Percentiles rank a stretch among this genome's conserved stretches.
Evolutionary conservation across 176 grass and related monocot genomes (phyloP).

Genomic region (Poa annua): DNA sequence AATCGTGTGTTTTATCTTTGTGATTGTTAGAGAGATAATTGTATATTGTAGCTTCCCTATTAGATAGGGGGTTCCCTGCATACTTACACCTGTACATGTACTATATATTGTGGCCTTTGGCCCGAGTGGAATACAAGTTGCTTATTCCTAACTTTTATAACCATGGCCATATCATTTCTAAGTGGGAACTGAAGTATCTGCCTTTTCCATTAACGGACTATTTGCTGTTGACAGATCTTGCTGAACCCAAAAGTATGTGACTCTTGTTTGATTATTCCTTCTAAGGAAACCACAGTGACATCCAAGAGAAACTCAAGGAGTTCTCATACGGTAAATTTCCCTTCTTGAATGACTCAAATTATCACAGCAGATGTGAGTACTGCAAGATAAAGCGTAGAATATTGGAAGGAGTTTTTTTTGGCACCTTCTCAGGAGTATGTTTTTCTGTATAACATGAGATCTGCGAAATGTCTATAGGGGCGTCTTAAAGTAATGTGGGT

Average conservation of each 20-base stretch:
- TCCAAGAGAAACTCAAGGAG: not conserved
- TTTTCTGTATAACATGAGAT: not conserved
- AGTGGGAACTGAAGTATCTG: conserved; percentile 10
- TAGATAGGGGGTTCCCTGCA: too few species aligned
- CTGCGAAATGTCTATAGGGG: not conserved
- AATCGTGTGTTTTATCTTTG: not conserved
- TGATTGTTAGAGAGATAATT: not conserved
- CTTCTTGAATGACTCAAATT: not conserved
- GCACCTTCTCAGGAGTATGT: not conserved
- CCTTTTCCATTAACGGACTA: not conserved
- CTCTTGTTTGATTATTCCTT: not conserved
- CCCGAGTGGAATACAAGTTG: too few species aligned
- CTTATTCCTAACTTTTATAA: not conserved
- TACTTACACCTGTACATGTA: too few species aligned
- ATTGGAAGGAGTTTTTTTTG: not conserved
- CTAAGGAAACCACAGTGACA: not conserved
- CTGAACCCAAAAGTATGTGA: conserved; percentile 2
- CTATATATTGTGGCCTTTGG: too few species aligned
- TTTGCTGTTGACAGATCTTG: not conserved
- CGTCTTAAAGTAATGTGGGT: not conserved
- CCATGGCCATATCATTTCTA: not conserved
- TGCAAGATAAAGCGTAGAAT: not conserved
- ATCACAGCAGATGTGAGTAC: not conserved
- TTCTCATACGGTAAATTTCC: not conserved
- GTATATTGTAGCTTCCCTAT: too few species aligned